Conservation (phyloP, 2,329 filamentous ascomycete species). For the Claviceps sorghi region DNA sequence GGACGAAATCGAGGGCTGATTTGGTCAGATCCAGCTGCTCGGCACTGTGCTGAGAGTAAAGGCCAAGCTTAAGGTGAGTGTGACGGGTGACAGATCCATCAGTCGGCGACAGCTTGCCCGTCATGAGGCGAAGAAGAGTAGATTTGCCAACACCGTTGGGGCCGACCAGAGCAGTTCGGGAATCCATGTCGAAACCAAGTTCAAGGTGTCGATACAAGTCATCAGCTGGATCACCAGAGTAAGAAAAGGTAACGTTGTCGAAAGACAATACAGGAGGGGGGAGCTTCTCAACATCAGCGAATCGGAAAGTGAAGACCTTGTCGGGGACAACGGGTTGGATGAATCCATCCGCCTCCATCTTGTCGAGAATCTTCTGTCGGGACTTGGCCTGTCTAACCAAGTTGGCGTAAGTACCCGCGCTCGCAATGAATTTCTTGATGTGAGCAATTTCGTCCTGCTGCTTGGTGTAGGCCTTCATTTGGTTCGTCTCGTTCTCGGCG, state of each 20-base stretch:
- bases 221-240: constrained; percentile 77
- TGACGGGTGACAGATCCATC: constrained; percentile 72
- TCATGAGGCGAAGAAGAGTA: constrained; percentile 90
- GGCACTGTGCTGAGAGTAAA: constrained; percentile 97
- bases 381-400: constrained; percentile 98
- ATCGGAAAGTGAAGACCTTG: constrained; percentile 90
- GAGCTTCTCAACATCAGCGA: constrained; percentile 98
- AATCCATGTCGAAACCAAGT: constrained; percentile 99
- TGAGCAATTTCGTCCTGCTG: constrained; percentile 98
- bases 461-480: constrained; percentile 98
- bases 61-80: constrained; percentile 94
- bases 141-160: constrained; percentile 99
- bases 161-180: constrained; percentile 86
- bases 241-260: constrained; percentile 95
- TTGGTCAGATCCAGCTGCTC: constrained; percentile 98
- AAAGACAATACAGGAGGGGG: constrained; percentile 92
- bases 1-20: constrained; percentile 91
- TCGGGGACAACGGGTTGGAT: constrained; percentile 81
- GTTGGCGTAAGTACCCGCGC: constrained; percentile 98
- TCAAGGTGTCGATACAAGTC: constrained; percentile 95
- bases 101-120: constrained; percentile 79
- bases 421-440: constrained; percentile 99
- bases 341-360: constrained; percentile 99
- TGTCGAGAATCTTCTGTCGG: constrained; percentile 98
- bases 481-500: constrained; percentile 87